Conservation (phyloP, 2,329 filamentous ascomycete species). For the Raffaelea albimanens region DNA sequence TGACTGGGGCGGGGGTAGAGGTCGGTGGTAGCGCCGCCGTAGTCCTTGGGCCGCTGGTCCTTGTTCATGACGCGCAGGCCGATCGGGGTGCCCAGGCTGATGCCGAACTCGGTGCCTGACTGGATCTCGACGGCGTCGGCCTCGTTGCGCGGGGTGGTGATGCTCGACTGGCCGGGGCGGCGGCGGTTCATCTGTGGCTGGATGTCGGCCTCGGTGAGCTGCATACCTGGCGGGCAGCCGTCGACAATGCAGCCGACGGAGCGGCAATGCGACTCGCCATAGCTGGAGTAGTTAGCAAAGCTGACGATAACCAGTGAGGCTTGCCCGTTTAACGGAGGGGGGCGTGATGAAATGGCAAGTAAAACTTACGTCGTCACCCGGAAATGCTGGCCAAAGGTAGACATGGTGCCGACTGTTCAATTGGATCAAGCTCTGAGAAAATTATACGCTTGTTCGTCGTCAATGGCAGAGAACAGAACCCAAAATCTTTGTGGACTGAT, state of each 20-base stretch:
- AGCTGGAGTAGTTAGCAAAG: slow-evolving; percentile 23
- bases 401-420: slow-evolving; percentile 48
- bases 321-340: no score
- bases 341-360: no score
- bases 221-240: slow-evolving; percentile 79
- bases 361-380: slow-evolving; percentile 70
- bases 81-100: slow-evolving; percentile 87
- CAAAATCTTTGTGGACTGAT: no score
- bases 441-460: no score
- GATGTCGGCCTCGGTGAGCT: slow-evolving; percentile 76
- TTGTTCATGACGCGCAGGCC: slow-evolving; percentile 81
- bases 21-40: slow-evolving; percentile 83
- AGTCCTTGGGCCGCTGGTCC: slow-evolving; percentile 88
- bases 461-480: no score
- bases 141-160: slow-evolving; percentile 88
- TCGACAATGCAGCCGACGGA: slow-evolving; percentile 94
- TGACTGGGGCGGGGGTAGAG: slow-evolving; percentile 83
- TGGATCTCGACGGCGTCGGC: slow-evolving; percentile 88
- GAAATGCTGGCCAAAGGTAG: slow-evolving; percentile 77
- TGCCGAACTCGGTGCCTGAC: slow-evolving; percentile 81
- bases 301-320: no score
- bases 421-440: no score
- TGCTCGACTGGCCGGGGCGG: slow-evolving; percentile 77
- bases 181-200: slow-evolving; percentile 91
- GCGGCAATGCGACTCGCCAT: slow-evolving; percentile 62